phyloP scores from a whole-genome alignment of 495 filamentous ascomycete species.

The Penicillium salamii region DNA sequence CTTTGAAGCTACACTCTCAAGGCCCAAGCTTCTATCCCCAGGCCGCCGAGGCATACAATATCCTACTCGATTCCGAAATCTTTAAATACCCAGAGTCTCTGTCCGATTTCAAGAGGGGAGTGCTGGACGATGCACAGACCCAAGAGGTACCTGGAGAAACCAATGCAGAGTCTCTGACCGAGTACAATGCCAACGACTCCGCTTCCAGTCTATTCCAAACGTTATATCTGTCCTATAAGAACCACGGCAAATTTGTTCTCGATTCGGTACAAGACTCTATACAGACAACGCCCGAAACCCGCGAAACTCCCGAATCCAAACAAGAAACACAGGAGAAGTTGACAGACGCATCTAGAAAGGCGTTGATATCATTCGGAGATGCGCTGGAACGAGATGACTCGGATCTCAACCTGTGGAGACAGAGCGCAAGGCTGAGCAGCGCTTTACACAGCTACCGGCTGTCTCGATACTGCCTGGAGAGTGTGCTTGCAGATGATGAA shows the following conservation, averaged over 20 bases:
- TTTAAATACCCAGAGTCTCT: slow-evolving; percentile 85
- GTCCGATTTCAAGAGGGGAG: slow-evolving; percentile 69
- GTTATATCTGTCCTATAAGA: slow-evolving; percentile 90
- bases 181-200: slow-evolving; percentile 54
- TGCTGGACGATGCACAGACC: slow-evolving; percentile 56
- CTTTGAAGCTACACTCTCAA: slow-evolving; percentile 87
- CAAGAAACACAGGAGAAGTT: slow-evolving; percentile 30
- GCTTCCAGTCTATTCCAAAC: slow-evolving; percentile 82
- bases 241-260: slow-evolving; percentile 83
- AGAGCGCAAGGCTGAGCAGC: slow-evolving; percentile 72
- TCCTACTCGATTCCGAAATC: slow-evolving; percentile 86
- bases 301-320: slow-evolving; percentile 34
- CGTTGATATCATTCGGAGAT: slow-evolving; percentile 63
- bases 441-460: slow-evolving; percentile 74
- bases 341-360: slow-evolving; percentile 25
- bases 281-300: slow-evolving; percentile 20
- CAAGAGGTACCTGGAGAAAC: slow-evolving; percentile 42
- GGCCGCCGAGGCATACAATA: slow-evolving; percentile 78
- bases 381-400: slow-evolving; percentile 88
- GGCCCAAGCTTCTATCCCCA: slow-evolving; percentile 71
- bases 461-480: slow-evolving; percentile 84
- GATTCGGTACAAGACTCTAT: slow-evolving; percentile 61
- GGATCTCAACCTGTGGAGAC: slow-evolving; percentile 92
- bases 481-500: slow-evolving; percentile 84
- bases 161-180: slow-evolving; percentile 41